Conservation (phyloP, 768 basidiomycete species). For the Tulasnella sp. region DNA sequence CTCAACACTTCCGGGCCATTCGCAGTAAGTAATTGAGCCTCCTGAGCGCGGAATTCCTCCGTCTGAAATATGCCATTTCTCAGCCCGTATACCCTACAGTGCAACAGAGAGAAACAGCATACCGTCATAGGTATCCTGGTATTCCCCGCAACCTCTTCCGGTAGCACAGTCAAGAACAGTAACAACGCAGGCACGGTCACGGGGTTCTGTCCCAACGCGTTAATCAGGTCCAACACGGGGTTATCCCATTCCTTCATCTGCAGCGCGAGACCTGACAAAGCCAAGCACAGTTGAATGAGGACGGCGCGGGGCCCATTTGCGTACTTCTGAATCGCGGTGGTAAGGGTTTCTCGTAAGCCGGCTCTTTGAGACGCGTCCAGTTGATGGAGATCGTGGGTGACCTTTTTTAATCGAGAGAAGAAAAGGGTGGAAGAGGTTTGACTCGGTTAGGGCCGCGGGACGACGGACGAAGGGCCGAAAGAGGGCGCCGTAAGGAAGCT, state of each 20-base stretch:
- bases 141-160: conserved; percentile 86
- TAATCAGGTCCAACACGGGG: conserved; percentile 79
- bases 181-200: conserved; percentile 80
- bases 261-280: conserved; percentile 85
- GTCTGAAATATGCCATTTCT: conserved; percentile 50
- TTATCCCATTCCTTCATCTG: conserved; percentile 87
- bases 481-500: conserved; percentile 19
- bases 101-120: conserved; percentile 43
- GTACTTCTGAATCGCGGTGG: conserved; percentile 73
- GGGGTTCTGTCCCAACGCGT: conserved; percentile 82
- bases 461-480: conserved; percentile 10
- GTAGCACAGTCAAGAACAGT: conserved; percentile 87
- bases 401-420: conserved; percentile 52
- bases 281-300: conserved; percentile 86
- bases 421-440: conserved; percentile 40
- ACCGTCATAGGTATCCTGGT: conserved; percentile 87
- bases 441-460: conserved; percentile 20
- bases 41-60: conserved; percentile 69
- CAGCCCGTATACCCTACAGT: not conserved
- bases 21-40: conserved; percentile 61
- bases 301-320: conserved; percentile 76
- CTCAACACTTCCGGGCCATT: conserved; percentile 75
- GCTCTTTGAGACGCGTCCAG: conserved; percentile 72
- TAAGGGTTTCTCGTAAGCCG: conserved; percentile 83
- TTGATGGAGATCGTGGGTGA: conserved; percentile 93